Evolutionary conservation across 148 eudicot species (phyloP), one percentile per base, ranked within the genome.

Genomic region (Rhododendron molle): DNA sequence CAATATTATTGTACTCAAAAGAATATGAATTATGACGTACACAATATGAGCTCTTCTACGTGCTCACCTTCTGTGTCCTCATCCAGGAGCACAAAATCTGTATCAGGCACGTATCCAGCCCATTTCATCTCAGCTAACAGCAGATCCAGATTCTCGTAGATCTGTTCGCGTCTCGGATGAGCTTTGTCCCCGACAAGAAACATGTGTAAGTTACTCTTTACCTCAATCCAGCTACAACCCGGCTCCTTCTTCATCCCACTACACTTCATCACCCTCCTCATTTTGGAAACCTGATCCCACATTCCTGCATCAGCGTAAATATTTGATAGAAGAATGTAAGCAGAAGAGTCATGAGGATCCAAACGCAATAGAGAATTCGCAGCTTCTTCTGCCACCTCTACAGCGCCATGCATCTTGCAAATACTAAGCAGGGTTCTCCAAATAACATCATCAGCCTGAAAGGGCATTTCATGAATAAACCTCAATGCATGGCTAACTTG

Each of bases 141-240:
- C 72, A 89, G 32, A 88, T 88, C 83, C 58, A 96, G 85, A 84
- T 89, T 88, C 87, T 90, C 90, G 16, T 90, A 91, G 71, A 96
- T 95, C 85, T 92, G 96, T 47, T 89, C 87, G 78, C 89, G 88
- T 44, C 91, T 91, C 13, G 96, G 94, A 92, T 97, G 99, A 90
- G 93, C 94, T 87, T 92, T 93, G 69, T 95, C 95, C 72, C 89
- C 89, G 32, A 89, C 93, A 88, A 94, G 90, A 87, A 95, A 95
- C 89, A 97, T 92, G 84, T 96, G 97, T 54, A 92, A 62, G 56
- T 95, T 94, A 47, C 93, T 90, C 88, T 90, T 86, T 52, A 94
- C 89, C 92, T 97, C 99, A 83, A 95, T 91, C 99, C 98, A 95
- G 88, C 99, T 97, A 81, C 98, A 95, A 20, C 99, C 99, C 3